phyloP scores from a whole-genome alignment of 2,329 filamentous ascomycete genomes.

The Epichloe sylvatica region DNA sequence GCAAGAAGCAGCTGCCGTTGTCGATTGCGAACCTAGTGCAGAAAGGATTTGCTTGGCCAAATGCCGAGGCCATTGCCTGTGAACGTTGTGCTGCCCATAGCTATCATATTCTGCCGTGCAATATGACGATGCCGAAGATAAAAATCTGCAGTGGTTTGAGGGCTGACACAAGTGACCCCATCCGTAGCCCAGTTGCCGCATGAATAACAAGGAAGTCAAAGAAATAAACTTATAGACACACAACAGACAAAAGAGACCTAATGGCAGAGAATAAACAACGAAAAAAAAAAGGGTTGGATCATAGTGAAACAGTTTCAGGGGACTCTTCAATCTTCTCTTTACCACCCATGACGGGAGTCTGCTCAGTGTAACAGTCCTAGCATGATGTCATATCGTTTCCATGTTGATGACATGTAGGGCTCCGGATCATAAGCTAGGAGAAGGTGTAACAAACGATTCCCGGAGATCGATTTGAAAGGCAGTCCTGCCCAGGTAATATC shows the following conservation, averaged over 20 bases:
- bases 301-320: not conserved
- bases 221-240: conserved; percentile 15
- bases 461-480: not conserved
- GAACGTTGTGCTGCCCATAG: conserved; percentile 22
- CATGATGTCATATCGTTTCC: not conserved
- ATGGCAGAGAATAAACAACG: not conserved
- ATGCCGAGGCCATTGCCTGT: conserved; percentile 20
- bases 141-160: conserved; percentile 26
- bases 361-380: not conserved
- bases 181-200: conserved; percentile 22
- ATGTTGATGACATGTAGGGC: not conserved
- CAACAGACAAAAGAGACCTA: conserved; percentile 3
- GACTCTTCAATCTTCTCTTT: not conserved
- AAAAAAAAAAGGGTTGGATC: not conserved
- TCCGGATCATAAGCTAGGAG: not conserved
- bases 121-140: conserved; percentile 25
- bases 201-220: conserved; percentile 15
- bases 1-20: conserved; percentile 17
- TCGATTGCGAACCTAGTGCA: conserved; percentile 20
- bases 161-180: conserved; percentile 25
- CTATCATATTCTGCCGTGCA: conserved; percentile 25
- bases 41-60: conserved; percentile 20
- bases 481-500: not conserved
- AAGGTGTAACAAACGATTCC: not conserved
- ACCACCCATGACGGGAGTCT: not conserved